These are phyloP conservation scores for Triangularia verruculosa DNA, from an alignment of 2,329 filamentous ascomycete genomes.

Conservation along the genomic window DNA sequence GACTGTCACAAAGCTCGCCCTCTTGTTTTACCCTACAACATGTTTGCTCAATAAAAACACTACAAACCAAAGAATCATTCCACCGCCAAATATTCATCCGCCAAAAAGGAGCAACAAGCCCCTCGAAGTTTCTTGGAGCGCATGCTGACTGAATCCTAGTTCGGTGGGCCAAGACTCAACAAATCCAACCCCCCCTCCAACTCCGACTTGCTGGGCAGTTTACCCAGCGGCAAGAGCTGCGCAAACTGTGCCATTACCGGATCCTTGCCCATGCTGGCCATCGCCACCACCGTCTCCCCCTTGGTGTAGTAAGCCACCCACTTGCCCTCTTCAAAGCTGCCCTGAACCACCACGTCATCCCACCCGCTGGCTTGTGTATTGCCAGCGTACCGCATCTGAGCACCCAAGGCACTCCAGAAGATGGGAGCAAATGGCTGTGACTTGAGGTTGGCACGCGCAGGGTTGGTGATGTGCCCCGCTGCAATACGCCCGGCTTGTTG, in stretches of 20 bases:
- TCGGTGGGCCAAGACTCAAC: slow-evolving; percentile 40
- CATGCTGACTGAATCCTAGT: no score
- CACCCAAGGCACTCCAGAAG: slow-evolving; percentile 93
- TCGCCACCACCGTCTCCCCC: slow-evolving; percentile 82
- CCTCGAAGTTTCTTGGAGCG: no score
- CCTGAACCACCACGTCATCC: slow-evolving; percentile 80
- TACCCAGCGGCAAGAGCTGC: slow-evolving; percentile 77
- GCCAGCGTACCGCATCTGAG: slow-evolving; percentile 89
- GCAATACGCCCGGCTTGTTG: slow-evolving; percentile 85
- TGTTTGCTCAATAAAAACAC: no score
- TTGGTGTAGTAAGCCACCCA: slow-evolving; percentile 89
- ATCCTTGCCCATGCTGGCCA: slow-evolving; percentile 87
- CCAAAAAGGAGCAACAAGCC: not conserved
- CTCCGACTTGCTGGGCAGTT: slow-evolving; percentile 80
- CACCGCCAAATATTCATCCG: no score
- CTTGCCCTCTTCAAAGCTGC: slow-evolving; percentile 71
- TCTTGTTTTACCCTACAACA: no score
- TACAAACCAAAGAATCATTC: no score
- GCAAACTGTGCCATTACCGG: slow-evolving; percentile 79
- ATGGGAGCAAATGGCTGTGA: slow-evolving; percentile 81
- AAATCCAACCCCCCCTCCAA: slow-evolving; percentile 62
- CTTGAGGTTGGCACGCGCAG: slow-evolving; percentile 57
- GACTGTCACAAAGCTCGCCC: no score
- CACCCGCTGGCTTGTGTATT: slow-evolving; percentile 73
- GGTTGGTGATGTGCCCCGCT: slow-evolving; percentile 71